Percentiles rank a stretch among this genome's conserved stretches.
phyloP scores from a whole-genome alignment of 176 grass and related monocot species.

The Bonia amplexicaulis region DNA sequence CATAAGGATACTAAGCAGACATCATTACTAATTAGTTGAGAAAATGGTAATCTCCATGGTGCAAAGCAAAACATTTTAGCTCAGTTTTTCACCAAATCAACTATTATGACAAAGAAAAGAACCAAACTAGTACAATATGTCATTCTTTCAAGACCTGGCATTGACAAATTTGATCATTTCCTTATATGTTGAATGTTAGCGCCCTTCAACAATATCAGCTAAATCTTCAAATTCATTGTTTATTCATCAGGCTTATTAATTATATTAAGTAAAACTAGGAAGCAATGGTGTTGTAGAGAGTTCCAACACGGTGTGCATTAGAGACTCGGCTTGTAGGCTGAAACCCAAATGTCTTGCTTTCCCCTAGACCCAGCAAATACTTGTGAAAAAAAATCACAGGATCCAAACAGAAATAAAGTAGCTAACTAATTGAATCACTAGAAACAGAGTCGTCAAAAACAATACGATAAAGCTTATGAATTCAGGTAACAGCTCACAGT shows the following conservation, averaged over 20 bases:
- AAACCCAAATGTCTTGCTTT: background rate
- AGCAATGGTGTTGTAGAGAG: background rate
- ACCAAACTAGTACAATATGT: background rate
- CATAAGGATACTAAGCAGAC: background rate
- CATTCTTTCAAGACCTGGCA: background rate
- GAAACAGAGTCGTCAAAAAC: background rate
- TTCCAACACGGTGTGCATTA: background rate
- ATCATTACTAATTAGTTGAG: background rate
- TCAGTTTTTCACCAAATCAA: conserved; percentile 10
- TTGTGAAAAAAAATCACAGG: background rate
- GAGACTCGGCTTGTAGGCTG: background rate
- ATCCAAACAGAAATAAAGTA: background rate
- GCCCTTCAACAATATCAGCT: background rate
- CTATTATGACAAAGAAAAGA: background rate
- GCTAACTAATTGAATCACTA: background rate
- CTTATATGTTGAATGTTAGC: background rate
- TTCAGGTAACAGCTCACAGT: conserved; percentile 50
- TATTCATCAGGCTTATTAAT: background rate
- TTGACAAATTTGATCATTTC: background rate
- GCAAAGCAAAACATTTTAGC: background rate
- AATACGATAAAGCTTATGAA: background rate
- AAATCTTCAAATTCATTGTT: background rate
- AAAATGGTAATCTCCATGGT: conserved; percentile 11
- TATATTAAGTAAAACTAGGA: conserved; percentile 17
- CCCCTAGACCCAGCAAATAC: background rate